phyloP scores from a whole-genome alignment of 495 filamentous ascomycete genomes.

The Hypoxylon perforatum region DNA sequence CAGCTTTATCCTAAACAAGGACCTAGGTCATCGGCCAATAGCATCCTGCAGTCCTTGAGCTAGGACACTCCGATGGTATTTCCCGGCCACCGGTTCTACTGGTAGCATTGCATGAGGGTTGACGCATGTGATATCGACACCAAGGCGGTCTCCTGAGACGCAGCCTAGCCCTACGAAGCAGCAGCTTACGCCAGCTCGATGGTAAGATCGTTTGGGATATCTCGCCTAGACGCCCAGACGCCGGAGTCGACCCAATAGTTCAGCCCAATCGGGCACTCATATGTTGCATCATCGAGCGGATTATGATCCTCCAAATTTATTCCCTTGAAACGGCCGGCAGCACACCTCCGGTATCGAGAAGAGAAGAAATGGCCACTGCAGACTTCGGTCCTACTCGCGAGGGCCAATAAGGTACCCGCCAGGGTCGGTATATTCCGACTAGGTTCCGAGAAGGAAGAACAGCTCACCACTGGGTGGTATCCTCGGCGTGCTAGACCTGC shows the following conservation, averaged over 20 bases:
- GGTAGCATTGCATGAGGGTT: conserved; percentile 2
- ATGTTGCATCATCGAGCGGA: background rate
- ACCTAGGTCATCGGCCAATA: background rate
- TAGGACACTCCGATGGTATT: background rate
- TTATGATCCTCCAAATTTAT: background rate
- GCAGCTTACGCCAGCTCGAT: background rate
- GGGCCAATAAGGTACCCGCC: background rate
- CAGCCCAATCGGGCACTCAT: background rate
- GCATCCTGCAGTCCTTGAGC: background rate
- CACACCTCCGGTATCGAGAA: conserved; percentile 1
- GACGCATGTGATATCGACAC: conserved; percentile 7
- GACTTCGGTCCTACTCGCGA: background rate
- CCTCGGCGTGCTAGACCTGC: background rate
- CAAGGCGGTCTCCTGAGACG: background rate
- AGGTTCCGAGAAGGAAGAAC: background rate
- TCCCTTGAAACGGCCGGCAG: background rate
- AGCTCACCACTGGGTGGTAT: background rate
- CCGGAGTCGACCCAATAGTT: background rate
- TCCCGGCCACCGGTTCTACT: background rate
- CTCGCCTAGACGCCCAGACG: background rate
- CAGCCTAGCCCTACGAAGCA: background rate
- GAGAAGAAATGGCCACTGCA: background rate
- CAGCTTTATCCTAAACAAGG: conserved; percentile 4
- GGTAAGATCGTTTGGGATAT: background rate
- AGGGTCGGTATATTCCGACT: conserved; percentile 9